Evolutionary conservation across 2,329 filamentous ascomycete genomes (phyloP), one percentile per base, ranked within the genome.

Genomic region (Metarhizium brunneum): DNA sequence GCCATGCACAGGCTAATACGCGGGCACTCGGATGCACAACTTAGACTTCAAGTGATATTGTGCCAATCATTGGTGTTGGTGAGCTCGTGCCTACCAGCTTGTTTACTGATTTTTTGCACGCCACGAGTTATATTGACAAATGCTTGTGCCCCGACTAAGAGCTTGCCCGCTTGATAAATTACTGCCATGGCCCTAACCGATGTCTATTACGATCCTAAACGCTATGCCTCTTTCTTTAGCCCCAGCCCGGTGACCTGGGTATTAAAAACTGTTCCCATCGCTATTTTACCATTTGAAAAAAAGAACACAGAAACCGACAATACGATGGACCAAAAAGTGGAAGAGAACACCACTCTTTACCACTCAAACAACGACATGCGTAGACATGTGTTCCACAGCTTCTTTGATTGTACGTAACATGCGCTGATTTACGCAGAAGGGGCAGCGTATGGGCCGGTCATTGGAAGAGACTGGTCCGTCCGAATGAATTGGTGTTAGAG

Each of bases 361-460:
- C 30, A 5, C 25, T 64, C 65, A 80, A 18, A 84, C 79, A 14
- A 83, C 76, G 4, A 84, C 81, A 58, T 84, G 81, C 2, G 80
- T 83, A 11, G 80, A 81, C 73, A 84, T 72, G 63, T 84, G 81
- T 65, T 84, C 81, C 3, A 84, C 80, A 4, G 81, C 79, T 64
- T 84, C 81, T 66, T 81, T 83, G 49, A 84, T 80, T 1, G 75
- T 80, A 18, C 80, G 72, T 53, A 84, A 71, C 80, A 84, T 82
- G 6, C 81, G 74, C 61, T 82, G 78, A 60, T 84, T 84, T 40
- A 84, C 75, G 58, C 81, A 84, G 60, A 82, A 84, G 1, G 81
- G 81, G 59, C 81, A 84, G 18, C 81, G 73, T 32, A 82, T 65
- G 2, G 81, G 79, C 20, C 74, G 67, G 40, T 83, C 77, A 36